A percentile compares a stretch with the other conserved stretches of the same genome.
These are phyloP conservation scores for Fusarium caatingaense DNA, from an alignment of 2,329 filamentous ascomycete genomes.

Conservation along the genomic window DNA sequence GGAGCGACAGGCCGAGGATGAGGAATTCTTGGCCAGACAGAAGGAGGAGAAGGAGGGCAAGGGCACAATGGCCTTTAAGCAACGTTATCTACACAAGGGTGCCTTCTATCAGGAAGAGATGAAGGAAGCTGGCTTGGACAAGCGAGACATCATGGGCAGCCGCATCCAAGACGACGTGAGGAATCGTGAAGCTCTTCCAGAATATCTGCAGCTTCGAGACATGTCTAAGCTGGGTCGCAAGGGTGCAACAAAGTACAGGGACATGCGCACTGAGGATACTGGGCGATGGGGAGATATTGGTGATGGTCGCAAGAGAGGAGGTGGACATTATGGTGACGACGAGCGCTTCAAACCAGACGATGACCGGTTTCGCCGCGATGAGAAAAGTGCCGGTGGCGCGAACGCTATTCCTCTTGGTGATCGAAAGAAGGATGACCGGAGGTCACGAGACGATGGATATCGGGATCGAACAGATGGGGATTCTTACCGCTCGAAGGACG, in stretches of 20 bases:
- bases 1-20: conserved; percentile 87
- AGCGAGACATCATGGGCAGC: conserved; percentile 87
- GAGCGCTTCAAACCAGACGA: conserved; percentile 76
- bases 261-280: conserved; percentile 90
- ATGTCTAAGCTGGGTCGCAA: conserved; percentile 95
- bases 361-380: conserved; percentile 58
- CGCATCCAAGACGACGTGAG: conserved; percentile 84
- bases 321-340: conserved; percentile 60
- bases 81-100: conserved; percentile 96
- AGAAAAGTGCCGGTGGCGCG: conserved; percentile 67
- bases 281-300: conserved; percentile 81
- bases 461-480: conserved; percentile 39
- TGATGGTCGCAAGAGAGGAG: conserved; percentile 57
- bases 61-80: conserved; percentile 89
- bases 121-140: conserved; percentile 78
- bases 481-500: conserved; percentile 41
- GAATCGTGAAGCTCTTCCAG: conserved; percentile 84
- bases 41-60: conserved; percentile 81
- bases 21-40: conserved; percentile 79
- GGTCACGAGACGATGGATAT: conserved; percentile 39
- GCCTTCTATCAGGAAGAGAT: conserved; percentile 92
- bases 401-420: conserved; percentile 76
- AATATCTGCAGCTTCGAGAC: conserved; percentile 92
- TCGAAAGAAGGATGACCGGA: conserved; percentile 47
- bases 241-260: conserved; percentile 88